Conservation (phyloP, 139 green algal genomes). For the Nannochloris sp. region DNA sequence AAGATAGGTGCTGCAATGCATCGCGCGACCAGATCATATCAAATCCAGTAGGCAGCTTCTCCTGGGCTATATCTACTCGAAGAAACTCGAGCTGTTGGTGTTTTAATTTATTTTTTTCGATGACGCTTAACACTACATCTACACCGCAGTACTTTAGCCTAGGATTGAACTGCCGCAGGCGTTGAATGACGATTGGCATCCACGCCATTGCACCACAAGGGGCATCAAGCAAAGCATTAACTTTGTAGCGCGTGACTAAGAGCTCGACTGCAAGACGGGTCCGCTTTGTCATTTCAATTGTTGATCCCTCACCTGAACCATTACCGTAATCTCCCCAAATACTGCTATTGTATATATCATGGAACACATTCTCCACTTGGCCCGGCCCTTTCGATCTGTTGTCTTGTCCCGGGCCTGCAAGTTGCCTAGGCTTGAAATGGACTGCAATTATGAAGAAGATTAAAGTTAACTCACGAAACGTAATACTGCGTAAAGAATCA, state of each 20-base stretch:
- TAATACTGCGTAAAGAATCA: too few species aligned
- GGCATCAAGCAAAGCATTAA: slow-evolving; percentile 14
- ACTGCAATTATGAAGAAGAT: too few species aligned
- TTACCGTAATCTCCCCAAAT: not conserved
- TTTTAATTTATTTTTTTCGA: not conserved
- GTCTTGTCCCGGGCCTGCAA: not conserved
- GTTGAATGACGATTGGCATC: slow-evolving; percentile 10
- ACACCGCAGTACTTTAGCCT: slow-evolving; percentile 11
- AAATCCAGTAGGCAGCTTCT: slow-evolving; percentile 13
- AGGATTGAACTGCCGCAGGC: not conserved
- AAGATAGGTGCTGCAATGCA: slow-evolving; percentile 17
- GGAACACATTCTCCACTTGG: too few species aligned
- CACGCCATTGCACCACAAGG: slow-evolving; percentile 21
- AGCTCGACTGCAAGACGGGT: not conserved
- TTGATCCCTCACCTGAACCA: not conserved
- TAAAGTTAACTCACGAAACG: too few species aligned
- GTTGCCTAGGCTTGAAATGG: too few species aligned
- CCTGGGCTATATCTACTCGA: not conserved
- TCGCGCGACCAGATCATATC: slow-evolving; percentile 19
- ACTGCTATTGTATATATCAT: not conserved
- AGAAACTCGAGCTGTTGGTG: slow-evolving; percentile 4
- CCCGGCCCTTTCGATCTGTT: not conserved
- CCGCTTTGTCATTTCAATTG: not conserved
- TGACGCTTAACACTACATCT: slow-evolving; percentile 12
- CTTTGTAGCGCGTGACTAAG: not conserved